A percentile compares a stretch with the other conserved stretches of the same genome.
phyloP scores from a whole-genome alignment of 1,284 basidiomycete species.

The Irpex sp. region DNA sequence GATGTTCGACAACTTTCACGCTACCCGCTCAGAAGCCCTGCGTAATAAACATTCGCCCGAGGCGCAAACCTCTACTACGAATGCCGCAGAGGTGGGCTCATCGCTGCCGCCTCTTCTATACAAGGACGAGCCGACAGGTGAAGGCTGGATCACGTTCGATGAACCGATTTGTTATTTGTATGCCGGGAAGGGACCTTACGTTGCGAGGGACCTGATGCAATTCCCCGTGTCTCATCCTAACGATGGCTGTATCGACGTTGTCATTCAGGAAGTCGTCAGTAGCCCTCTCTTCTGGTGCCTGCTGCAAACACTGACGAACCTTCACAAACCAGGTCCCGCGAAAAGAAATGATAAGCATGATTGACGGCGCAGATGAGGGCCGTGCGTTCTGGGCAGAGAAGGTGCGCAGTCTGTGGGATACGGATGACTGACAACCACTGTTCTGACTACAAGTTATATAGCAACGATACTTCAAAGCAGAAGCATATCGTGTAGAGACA shows the following conservation, averaged over 20 bases:
- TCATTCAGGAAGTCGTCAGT: constrained; percentile 62
- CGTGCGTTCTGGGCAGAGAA: constrained; percentile 60
- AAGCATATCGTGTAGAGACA: constrained; percentile 75
- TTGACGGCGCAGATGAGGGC: constrained; percentile 71
- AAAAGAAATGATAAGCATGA: constrained; percentile 50
- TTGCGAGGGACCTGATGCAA: constrained; percentile 72
- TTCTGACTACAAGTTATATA: constrained; percentile 24
- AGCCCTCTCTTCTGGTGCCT: constrained; percentile 2
- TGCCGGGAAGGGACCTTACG: constrained; percentile 71
- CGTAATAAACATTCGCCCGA: constrained; percentile 10
- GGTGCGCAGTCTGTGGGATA: constrained; percentile 37
- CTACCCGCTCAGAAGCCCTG: constrained; percentile 16
- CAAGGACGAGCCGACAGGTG: constrained; percentile 18
- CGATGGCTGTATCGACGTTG: constrained; percentile 80
- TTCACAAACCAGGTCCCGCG: constrained; percentile 32
- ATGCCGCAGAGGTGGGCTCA: neutral
- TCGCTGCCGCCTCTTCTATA: constrained; percentile 36
- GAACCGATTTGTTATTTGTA: constrained; percentile 71
- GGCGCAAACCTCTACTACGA: neutral
- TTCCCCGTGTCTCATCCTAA: constrained; percentile 81
- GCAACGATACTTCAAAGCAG: constrained; percentile 79
- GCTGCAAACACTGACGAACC: neutral
- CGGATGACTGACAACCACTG: neutral
- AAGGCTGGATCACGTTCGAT: constrained; percentile 70
- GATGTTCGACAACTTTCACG: constrained; percentile 48